Percentiles rank a stretch among this genome's conserved stretches.
phyloP scores from a whole-genome alignment of 163 green algal genomes.

The Scenedesmus sp. region DNA sequence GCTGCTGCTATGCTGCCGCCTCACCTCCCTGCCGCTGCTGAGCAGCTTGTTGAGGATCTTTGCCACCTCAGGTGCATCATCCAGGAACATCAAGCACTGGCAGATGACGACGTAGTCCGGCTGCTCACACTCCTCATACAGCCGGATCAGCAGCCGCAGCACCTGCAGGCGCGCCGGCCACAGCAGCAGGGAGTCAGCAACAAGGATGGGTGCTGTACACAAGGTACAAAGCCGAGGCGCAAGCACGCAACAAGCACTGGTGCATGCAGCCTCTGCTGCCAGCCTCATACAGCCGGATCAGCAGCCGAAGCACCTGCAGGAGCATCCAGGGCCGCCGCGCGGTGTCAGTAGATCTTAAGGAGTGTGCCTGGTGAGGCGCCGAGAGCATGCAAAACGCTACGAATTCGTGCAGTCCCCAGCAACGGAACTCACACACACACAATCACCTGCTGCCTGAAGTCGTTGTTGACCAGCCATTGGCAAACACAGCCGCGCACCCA shows the following conservation, averaged over 20 bases:
- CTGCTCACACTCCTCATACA: conserved; percentile 76
- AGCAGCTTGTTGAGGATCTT: conserved; percentile 79
- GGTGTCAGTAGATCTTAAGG: too few species aligned
- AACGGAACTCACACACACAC: too few species aligned
- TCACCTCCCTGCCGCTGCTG: conserved; percentile 66
- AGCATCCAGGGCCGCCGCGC: too few species aligned
- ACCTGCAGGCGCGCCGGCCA: conserved; percentile 61
- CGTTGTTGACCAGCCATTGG: background rate
- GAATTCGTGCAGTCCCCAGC: too few species aligned
- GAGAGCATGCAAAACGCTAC: too few species aligned
- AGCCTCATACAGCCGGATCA: too few species aligned
- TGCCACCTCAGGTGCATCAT: conserved; percentile 89
- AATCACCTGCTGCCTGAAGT: too few species aligned
- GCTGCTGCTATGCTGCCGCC: background rate
- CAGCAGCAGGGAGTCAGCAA: background rate
- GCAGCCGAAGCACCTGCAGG: too few species aligned
- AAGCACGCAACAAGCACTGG: background rate
- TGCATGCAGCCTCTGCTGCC: background rate
- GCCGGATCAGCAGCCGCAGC: conserved; percentile 85
- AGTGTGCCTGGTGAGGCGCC: too few species aligned
- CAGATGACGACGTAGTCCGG: conserved; percentile 91
- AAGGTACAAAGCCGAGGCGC: background rate
- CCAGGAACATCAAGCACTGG: conserved; percentile 96
- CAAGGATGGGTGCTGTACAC: background rate
- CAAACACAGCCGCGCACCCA: too few species aligned